Evolutionary conservation across 768 basidiomycete genomes (phyloP).

Genomic region (Mycena filopes): DNA sequence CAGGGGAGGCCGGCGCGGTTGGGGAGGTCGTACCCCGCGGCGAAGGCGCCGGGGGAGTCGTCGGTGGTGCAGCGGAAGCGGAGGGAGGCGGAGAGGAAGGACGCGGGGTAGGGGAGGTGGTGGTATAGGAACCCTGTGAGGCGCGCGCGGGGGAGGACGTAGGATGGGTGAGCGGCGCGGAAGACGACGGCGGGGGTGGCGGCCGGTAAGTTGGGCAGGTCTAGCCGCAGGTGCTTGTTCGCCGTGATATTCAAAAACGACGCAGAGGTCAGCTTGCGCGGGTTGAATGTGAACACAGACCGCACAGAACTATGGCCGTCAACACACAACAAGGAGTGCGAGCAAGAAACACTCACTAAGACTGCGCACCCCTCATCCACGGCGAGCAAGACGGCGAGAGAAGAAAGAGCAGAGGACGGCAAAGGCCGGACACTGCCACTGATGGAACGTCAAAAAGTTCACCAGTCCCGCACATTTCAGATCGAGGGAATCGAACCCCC

Average conservation of each 20-base stretch:
- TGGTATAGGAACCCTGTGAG: constrained; percentile 5
- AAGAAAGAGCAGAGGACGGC: too few relatives aligned
- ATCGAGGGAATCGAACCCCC: too few relatives aligned
- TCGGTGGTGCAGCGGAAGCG: constrained; percentile 12
- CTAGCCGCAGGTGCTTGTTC: background rate
- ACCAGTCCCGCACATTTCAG: too few relatives aligned
- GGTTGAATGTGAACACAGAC: background rate
- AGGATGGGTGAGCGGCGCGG: background rate
- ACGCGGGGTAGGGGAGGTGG: constrained; percentile 2
- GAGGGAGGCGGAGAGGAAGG: constrained; percentile 6
- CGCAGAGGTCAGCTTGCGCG: background rate
- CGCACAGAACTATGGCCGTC: too few relatives aligned
- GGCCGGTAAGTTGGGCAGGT: background rate
- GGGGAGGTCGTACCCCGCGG: background rate
- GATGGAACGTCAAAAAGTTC: too few relatives aligned
- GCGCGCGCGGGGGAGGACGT: background rate
- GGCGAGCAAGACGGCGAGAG: too few relatives aligned
- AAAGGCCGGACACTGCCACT: too few relatives aligned
- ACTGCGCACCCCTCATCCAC: too few relatives aligned
- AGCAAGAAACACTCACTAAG: too few relatives aligned
- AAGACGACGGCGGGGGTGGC: background rate
- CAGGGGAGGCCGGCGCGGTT: constrained; percentile 9
- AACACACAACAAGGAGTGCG: too few relatives aligned
- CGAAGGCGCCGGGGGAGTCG: background rate
- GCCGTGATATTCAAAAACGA: background rate